These are phyloP conservation scores for Asterochloris erici DNA, from an alignment of 139 green algal species.

Conservation along the genomic window DNA sequence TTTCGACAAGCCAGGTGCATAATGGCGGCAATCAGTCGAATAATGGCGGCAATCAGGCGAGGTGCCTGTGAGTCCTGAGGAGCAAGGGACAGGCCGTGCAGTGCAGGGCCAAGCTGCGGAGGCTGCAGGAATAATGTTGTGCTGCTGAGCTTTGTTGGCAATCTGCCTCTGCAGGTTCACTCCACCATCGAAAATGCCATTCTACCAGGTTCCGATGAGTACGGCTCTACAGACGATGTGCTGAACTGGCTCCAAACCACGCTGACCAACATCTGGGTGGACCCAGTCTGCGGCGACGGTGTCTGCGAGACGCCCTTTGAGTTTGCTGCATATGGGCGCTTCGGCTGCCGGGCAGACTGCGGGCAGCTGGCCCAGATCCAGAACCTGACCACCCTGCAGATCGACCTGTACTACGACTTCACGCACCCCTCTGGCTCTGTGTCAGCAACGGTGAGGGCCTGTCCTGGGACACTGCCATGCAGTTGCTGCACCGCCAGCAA, in stretches of 20 bases:
- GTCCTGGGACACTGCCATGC: no score
- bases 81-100: no score
- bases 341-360: constrained; percentile 83
- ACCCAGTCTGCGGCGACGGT: constrained; percentile 80
- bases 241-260: constrained; percentile 56
- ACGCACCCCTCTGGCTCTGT: constrained; percentile 60
- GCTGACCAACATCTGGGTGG: constrained; percentile 64
- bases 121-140: no score
- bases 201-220: constrained; percentile 27
- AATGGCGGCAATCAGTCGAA: no score
- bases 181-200: constrained; percentile 52
- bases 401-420: constrained; percentile 76
- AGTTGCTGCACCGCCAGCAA: no score
- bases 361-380: constrained; percentile 68
- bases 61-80: no score
- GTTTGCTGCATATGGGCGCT: constrained; percentile 75
- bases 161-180: constrained; percentile 34
- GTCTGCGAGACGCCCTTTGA: constrained; percentile 78
- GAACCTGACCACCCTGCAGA: constrained; percentile 61
- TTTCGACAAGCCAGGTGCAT: no score
- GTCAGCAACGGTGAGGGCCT: constrained; percentile 41
- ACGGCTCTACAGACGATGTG: constrained; percentile 51
- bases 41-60: no score
- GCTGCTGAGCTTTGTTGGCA: no score
- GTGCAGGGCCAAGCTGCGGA: no score